These are phyloP conservation scores for Triglochin maritima DNA, from an alignment of 106 monocot genomes.

Conservation along the genomic window DNA sequence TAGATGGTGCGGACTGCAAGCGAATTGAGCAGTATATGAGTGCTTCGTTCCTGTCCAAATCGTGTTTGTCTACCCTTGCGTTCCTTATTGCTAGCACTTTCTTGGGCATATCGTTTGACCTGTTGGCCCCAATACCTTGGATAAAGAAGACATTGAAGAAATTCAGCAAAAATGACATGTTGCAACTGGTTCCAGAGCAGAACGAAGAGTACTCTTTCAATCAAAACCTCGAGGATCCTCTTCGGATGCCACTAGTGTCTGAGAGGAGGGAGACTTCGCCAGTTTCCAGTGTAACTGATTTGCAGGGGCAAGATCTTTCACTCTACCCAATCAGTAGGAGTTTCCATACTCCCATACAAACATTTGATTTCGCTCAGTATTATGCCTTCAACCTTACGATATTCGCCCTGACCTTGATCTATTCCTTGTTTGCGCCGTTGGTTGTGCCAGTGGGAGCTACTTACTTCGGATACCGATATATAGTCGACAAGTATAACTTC, in stretches of 20 bases:
- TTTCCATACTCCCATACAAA: conserved; percentile 88
- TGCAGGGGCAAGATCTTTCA: conserved; percentile 61
- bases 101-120: conserved; percentile 92
- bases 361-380: conserved; percentile 97
- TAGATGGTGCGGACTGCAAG: conserved; percentile 83
- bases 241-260: conserved; percentile 58
- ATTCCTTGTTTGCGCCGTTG: conserved; percentile 88
- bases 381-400: conserved; percentile 97
- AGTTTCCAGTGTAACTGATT: conserved; percentile 40
- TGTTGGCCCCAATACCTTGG: conserved; percentile 91
- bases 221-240: conserved; percentile 32
- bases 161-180: conserved; percentile 92
- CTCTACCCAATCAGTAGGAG: conserved; percentile 74
- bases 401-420: conserved; percentile 93
- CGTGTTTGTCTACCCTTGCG: conserved; percentile 86
- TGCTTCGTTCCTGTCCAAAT: conserved; percentile 75
- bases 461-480: conserved; percentile 88
- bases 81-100: conserved; percentile 89
- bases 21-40: conserved; percentile 87
- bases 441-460: conserved; percentile 86
- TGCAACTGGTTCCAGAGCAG: conserved; percentile 87
- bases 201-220: conserved; percentile 58
- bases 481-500: conserved; percentile 99
- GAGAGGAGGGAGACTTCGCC: conserved; percentile 34
- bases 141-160: conserved; percentile 89